phyloP scores from a whole-genome alignment of 345 rosid genomes.

The Mangifera indica region DNA sequence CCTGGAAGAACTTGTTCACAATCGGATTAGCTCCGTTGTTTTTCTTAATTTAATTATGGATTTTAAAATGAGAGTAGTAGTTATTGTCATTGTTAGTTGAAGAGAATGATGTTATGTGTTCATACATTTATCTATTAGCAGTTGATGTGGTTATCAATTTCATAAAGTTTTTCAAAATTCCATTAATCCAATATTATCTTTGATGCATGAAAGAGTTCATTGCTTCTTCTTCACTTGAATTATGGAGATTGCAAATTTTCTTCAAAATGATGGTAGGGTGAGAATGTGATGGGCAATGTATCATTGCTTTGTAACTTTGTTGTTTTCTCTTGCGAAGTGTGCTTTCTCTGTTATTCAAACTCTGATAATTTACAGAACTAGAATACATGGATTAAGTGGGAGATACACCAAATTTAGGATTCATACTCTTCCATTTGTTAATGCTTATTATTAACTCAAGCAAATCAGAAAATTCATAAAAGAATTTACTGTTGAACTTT shows the following conservation, averaged over 20 bases:
- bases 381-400: not conserved
- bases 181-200: not conserved
- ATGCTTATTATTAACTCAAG: too few species aligned
- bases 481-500: too few species aligned
- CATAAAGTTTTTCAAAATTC: not conserved
- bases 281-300: too few species aligned
- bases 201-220: not conserved
- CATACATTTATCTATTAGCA: not conserved
- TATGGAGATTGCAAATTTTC: too few species aligned
- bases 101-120: not conserved
- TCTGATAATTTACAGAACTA: too few species aligned
- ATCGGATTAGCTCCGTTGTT: conserved; percentile 4
- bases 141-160: conserved; percentile 1
- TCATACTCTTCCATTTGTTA: too few species aligned
- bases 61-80: conserved; percentile 9
- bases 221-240: too few species aligned
- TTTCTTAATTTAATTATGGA: conserved; percentile 16
- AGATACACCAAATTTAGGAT: not conserved
- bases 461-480: too few species aligned
- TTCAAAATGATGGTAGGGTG: too few species aligned
- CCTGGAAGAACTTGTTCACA: conserved; percentile 12
- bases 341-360: too few species aligned
- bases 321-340: not conserved
- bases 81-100: not conserved
- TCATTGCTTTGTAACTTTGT: too few species aligned